Evolutionary conservation across 192 early-diverging fungal species (phyloP).

Genomic region (Podila minutissima): DNA sequence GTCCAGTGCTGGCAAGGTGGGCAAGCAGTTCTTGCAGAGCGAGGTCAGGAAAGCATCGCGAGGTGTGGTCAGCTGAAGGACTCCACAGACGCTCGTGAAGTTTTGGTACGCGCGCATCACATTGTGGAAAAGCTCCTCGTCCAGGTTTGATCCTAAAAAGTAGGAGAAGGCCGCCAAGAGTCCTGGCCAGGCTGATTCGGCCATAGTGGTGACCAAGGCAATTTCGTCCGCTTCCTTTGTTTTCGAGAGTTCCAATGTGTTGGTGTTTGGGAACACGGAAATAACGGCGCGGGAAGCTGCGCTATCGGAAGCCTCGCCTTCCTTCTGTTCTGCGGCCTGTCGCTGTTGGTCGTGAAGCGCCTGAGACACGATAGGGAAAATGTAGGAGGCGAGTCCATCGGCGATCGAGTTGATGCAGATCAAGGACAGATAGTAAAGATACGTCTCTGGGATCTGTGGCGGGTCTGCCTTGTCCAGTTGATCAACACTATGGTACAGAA

Average conservation of each 20-base stretch:
- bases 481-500: constrained; percentile 68
- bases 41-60: constrained; percentile 87
- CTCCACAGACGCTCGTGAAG: constrained; percentile 83
- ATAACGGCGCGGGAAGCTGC: background rate
- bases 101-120: constrained; percentile 76
- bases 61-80: constrained; percentile 78
- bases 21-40: constrained; percentile 88
- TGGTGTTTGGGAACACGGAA: constrained; percentile 38
- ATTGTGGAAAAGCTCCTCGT: constrained; percentile 84
- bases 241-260: constrained; percentile 29
- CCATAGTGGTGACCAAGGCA: constrained; percentile 77
- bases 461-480: constrained; percentile 95
- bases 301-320: constrained; percentile 6
- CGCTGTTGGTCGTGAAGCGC: constrained; percentile 46
- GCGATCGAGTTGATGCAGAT: constrained; percentile 73
- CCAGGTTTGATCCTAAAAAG: constrained; percentile 78
- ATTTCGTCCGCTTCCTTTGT: constrained; percentile 55
- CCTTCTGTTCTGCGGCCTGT: constrained; percentile 24
- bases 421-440: constrained; percentile 84
- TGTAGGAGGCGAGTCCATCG: constrained; percentile 73
- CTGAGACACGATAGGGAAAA: constrained; percentile 68
- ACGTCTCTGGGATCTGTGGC: constrained; percentile 88
- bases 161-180: constrained; percentile 82
- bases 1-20: constrained; percentile 59
- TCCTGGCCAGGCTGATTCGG: constrained; percentile 82